Evolutionary conservation across 345 rosid genomes (phyloP).

Genomic region (Zanthoxylum bungeanum): DNA sequence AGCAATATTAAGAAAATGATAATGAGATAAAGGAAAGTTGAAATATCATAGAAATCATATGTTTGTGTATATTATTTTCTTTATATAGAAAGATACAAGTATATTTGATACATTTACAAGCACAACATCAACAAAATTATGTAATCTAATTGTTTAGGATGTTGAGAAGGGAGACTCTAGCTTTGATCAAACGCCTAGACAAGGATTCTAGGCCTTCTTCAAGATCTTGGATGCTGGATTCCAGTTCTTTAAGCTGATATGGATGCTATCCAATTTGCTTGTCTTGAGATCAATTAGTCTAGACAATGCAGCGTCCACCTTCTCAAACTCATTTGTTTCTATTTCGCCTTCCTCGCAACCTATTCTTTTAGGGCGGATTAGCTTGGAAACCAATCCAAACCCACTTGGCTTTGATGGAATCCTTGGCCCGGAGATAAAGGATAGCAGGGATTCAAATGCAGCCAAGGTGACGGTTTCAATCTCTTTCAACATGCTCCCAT

Average conservation of each 20-base stretch:
- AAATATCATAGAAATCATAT: not conserved
- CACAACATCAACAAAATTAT: not conserved
- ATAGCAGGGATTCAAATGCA: constrained; percentile 33
- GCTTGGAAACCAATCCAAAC: constrained; percentile 37
- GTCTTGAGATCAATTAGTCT: constrained; percentile 10
- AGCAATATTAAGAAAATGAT: not conserved
- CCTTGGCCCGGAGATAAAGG: constrained; percentile 35
- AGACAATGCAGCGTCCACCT: constrained; percentile 26
- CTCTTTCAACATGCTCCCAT: constrained; percentile 25
- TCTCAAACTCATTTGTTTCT: constrained; percentile 30
- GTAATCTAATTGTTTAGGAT: constrained; percentile 22
- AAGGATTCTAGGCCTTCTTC: constrained; percentile 42
- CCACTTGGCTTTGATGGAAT: constrained; percentile 14
- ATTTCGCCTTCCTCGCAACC: constrained; percentile 19
- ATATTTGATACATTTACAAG: not conserved
- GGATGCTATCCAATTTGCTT: constrained; percentile 14
- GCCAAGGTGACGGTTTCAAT: constrained; percentile 26
- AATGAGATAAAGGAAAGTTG: not conserved
- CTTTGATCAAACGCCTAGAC: constrained; percentile 37
- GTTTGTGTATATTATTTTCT: not conserved
- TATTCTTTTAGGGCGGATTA: constrained; percentile 26
- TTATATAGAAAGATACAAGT: not conserved
- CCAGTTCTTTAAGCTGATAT: constrained; percentile 23
- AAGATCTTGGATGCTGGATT: constrained; percentile 43
- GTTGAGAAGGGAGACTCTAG: constrained; percentile 42